Evolutionary conservation across 2,329 filamentous ascomycete species (phyloP).

Genomic region (Endoconidiophora polonica): DNA sequence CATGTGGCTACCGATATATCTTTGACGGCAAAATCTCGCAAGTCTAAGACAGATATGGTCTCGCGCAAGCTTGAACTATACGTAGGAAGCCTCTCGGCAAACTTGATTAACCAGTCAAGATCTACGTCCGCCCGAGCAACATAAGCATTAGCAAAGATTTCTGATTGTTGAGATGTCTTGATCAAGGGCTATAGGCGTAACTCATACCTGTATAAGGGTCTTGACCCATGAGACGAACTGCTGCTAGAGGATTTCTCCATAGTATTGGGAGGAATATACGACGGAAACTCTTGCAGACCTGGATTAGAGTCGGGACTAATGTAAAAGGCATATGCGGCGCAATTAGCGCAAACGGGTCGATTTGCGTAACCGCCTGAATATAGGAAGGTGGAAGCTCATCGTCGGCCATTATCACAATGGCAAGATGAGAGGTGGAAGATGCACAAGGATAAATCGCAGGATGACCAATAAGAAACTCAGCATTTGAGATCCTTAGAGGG

Average conservation of each 20-base stretch:
- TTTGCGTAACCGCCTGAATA: background rate
- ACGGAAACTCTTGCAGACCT: constrained; percentile 32
- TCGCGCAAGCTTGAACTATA: constrained; percentile 3
- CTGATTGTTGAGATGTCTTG: background rate
- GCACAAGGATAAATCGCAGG: no score
- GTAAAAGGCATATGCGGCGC: constrained; percentile 26
- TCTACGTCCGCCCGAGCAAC: background rate
- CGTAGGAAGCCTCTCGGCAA: background rate
- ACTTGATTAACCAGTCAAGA: constrained; percentile 3
- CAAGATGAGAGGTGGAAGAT: no score
- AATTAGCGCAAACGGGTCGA: constrained; percentile 29
- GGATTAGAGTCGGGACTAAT: constrained; percentile 30
- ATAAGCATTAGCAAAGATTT: background rate
- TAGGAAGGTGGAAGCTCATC: background rate
- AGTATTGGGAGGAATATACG: constrained; percentile 32
- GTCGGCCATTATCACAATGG: no score
- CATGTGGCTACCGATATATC: constrained; percentile 1
- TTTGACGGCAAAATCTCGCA: constrained; percentile 2
- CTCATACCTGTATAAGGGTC: constrained; percentile 27
- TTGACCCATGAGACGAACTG: constrained; percentile 24
- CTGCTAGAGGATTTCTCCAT: constrained; percentile 33
- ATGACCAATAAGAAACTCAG: no score
- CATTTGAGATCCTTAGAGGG: no score
- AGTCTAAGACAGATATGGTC: constrained; percentile 7
- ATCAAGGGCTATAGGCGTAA: background rate